Base-by-base conservation (phyloP, 495 filamentous ascomycete genomes). In the Talaromyces ruber region DNA sequence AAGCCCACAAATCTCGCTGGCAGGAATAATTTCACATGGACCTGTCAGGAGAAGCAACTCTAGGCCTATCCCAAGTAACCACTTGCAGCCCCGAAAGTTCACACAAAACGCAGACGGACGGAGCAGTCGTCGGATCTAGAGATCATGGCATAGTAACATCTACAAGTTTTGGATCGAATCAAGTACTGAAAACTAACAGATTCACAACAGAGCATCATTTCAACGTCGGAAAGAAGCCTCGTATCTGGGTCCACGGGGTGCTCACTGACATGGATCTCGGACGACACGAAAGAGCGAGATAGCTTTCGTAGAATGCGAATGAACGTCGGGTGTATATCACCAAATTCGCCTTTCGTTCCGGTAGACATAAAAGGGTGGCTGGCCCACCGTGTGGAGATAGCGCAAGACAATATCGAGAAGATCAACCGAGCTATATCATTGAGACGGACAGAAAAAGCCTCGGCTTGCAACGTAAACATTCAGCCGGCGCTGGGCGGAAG, bases 201-300 rank as follows among this genome's bases (percentile, higher is more conserved):
- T 8, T 6, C 16, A 61, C 51, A 54, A 21, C 60, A 60, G 60
- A 62, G 16, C 47, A 37, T 24, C n/a, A 8, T 62, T 6, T 59
- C n/a, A 14, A 32, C 18, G 25, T 16, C 51, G 45, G 24, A 25
- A 6, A 25, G 5, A 34, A 14, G 6, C 25, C n/a, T 67, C 71
- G 18, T 58, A 7, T 43, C 56, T 58, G 57, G 63, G 45, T 54
- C 66, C 39, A 69, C 34, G 6, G 29, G 54, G 12, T 64, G 66
- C 7, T 72, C 70, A 6, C 63, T 39, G 30, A 71, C 67, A 50
- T 74, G 72, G 72, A 53, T 58, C 16, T 66, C 63, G 50, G 29
- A 58, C 2, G 30, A 59, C 12, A 47, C 62, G 2, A 60, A 50
- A 26, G 65, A 67, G 50, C 45, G 65, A 43, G 68, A 69, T 50